Evolutionary conservation across 1,284 basidiomycete species (phyloP), one percentile per base, ranked within the genome.

Genomic region (Rhodotorula sp.): DNA sequence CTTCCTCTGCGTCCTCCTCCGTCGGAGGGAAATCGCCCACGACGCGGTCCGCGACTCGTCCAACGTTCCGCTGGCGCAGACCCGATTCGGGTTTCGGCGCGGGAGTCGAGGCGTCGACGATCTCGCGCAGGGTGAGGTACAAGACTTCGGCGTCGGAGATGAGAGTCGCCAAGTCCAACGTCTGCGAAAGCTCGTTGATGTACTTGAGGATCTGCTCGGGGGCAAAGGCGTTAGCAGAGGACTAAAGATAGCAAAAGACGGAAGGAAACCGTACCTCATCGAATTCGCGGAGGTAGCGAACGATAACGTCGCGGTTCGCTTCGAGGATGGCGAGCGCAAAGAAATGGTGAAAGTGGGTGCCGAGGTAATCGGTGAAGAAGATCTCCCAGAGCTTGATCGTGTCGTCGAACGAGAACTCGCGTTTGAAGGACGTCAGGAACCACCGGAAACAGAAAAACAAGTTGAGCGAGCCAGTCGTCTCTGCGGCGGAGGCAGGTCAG

Each of bases 121-220:
- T 82, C 80, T 91, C 90, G 18, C 87, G 84, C 81, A 92, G 92
- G 5, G 91, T 91, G 6, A 91, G 84, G 85, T 93, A 97, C 20
- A 97, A 86, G 16, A 97, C 92, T 83, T 97, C 93, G 15, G 93
- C 93, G 82, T 97, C 94, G 0, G 91, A 90, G 6, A 97, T 86
- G 16, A 94, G 93, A 6, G 89, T 88, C 80, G 96, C 90, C 29
- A 97, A 87, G 80, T 97, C 94, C 76, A 97, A 94, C 68, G 92
- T 93, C 86, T 89, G 86, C 2, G 73, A 71, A 18, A 79, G 69
- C 52, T 80, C 76, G 71, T 77, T 79, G 63, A 76, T 69, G 65
- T 79, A 80, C 62, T 96, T 96, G 78, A 97, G 83, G 18, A 96
- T 90, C 81, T 93, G 69, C 31, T 76, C 91, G 89, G 76, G 5